Evolutionary conservation across 2,329 filamentous ascomycete species (phyloP).

Genomic region (Aspergillus fumigatus): DNA sequence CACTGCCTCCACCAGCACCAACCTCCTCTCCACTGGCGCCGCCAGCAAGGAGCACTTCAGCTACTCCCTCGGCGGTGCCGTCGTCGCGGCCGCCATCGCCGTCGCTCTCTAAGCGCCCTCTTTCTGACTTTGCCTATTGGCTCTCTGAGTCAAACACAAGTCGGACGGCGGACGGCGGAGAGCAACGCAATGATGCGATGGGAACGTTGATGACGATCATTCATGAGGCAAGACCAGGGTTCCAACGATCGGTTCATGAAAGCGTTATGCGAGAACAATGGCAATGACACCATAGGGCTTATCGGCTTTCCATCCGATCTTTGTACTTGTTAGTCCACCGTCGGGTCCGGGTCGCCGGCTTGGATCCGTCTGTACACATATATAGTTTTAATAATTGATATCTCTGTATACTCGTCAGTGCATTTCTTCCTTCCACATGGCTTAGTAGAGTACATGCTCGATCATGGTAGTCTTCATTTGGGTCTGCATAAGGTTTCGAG

Average conservation of each 20-base stretch:
- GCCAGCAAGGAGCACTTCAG: conserved; percentile 1
- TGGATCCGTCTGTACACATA: neutral
- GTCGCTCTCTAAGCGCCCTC: neutral
- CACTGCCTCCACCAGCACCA: neutral
- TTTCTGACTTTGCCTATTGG: neutral
- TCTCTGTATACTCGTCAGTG: neutral
- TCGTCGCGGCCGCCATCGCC: conserved; percentile 2
- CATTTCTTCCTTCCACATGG: too few species aligned
- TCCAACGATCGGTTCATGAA: neutral
- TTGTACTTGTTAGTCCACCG: neutral
- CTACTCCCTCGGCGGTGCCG: conserved; percentile 4
- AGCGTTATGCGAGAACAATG: neutral
- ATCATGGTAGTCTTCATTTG: neutral
- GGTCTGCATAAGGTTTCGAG: too few species aligned
- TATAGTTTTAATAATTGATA: neutral
- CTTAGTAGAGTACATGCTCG: neutral
- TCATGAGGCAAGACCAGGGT: neutral
- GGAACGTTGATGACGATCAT: neutral
- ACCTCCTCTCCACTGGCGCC: neutral
- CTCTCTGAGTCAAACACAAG: neutral
- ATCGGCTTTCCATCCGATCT: neutral
- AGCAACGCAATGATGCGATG: neutral
- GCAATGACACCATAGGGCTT: neutral
- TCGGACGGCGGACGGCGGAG: neutral
- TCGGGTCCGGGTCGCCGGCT: neutral